Percentiles rank a stretch among this genome's conserved stretches.
Evolutionary conservation across 495 filamentous ascomycete species (phyloP).

Genomic region (Xylaria acuta): DNA sequence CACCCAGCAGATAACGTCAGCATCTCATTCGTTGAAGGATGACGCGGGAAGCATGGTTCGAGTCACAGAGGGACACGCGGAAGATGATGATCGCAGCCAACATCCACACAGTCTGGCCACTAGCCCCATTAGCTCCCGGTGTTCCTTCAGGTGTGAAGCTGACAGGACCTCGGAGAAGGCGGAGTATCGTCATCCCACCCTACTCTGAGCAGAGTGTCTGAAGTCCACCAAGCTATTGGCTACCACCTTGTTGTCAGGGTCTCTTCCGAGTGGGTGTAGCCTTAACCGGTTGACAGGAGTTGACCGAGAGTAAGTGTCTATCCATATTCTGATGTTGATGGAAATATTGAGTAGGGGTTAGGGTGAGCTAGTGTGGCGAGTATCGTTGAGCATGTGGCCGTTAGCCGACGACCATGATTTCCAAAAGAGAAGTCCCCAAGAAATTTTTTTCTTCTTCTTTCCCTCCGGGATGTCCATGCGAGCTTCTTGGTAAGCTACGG

Average conservation of each 20-base stretch:
- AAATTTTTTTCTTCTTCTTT: constrained; percentile 17
- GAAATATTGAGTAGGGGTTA: constrained; percentile 21
- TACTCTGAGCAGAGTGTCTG: constrained; percentile 21
- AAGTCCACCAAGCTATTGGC: constrained; percentile 12
- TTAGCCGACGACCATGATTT: constrained; percentile 16
- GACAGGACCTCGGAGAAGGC: constrained; percentile 24
- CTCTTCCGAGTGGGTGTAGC: constrained; percentile 27
- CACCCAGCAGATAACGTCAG: constrained; percentile 19
- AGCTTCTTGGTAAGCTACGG: constrained; percentile 9
- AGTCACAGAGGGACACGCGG: constrained; percentile 22
- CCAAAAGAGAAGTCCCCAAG: constrained; percentile 10
- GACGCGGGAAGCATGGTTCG: constrained; percentile 22
- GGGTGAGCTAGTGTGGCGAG: constrained; percentile 9
- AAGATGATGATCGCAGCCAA: constrained; percentile 24
- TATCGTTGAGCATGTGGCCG: constrained; percentile 11
- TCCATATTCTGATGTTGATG: constrained; percentile 14
- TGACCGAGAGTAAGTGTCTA: constrained; percentile 20
- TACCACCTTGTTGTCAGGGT: constrained; percentile 18
- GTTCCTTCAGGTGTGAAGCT: constrained; percentile 26
- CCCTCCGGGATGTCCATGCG: neutral
- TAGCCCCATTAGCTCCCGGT: constrained; percentile 23
- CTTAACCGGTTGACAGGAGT: constrained; percentile 18
- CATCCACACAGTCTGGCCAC: constrained; percentile 23
- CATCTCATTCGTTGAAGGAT: constrained; percentile 23
- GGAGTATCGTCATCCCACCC: constrained; percentile 30